These are phyloP conservation scores for Tetrapisispora pingtungensis DNA, from an alignment of 805 yeast genomes.

Conservation along the genomic window DNA sequence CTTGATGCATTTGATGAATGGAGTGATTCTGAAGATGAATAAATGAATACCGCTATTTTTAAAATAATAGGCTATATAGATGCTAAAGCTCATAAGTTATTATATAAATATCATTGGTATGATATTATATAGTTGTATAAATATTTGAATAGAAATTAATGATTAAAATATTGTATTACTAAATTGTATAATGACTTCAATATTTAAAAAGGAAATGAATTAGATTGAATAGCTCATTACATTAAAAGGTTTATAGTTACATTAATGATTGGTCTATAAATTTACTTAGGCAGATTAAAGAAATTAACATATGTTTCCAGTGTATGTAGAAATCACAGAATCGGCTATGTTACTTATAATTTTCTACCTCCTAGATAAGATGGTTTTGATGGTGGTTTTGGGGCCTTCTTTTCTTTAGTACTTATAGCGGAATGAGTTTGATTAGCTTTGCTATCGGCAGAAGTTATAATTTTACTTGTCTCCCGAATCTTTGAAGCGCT, in stretches of 20 bases:
- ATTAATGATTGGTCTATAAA: no score
- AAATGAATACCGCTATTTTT: background rate
- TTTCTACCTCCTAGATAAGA: conserved; percentile 6
- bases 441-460: no score
- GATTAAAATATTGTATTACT: background rate
- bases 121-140: conserved; percentile 1
- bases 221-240: no score
- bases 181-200: no score
- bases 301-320: background rate
- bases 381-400: conserved; percentile 38
- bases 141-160: background rate
- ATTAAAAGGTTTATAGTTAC: no score
- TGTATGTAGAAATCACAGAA: no score
- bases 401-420: conserved; percentile 29
- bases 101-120: background rate
- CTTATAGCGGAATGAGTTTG: conserved; percentile 3
- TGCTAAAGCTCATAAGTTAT: background rate
- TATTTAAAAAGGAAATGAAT: no score
- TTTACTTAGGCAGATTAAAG: no score
- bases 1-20: conserved; percentile 67
- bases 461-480: no score
- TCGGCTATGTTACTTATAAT: background rate
- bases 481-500: no score
- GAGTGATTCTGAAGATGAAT: conserved; percentile 32
- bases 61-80: background rate